Evolutionary conservation across 2,329 filamentous ascomycete genomes (phyloP), one percentile per base, ranked within the genome.

Genomic region (Incumbomyces delicatus): DNA sequence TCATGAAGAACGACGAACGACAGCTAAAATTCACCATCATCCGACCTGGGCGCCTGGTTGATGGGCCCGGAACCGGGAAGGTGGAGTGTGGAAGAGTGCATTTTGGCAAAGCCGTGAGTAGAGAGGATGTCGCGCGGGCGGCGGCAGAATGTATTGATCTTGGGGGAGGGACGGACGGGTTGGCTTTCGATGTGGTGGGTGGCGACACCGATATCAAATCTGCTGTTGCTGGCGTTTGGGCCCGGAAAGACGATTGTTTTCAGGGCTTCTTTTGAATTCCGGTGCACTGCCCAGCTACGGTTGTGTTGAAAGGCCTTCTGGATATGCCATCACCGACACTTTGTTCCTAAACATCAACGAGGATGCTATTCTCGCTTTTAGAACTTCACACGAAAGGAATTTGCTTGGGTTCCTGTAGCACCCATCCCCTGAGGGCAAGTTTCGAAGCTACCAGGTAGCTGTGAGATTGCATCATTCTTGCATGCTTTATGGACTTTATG

Each of bases 131-230:
- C 8, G 44, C 44, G 17, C 8, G 14, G 20, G 37, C 17, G 22
- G 44, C 31, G 6, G 22, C 17, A 30, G 37, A 11, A 12, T 42
- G 33, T 47, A 32, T 40, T 30, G 17, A 39, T 17, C 17, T 32
- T 20, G 37, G 16, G 8, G 29, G 36, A 32, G 31, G 14, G 16
- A 31, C 41, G 6, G 36, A 36, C 12, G 22, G 22, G 5, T 11
- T 41, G 35, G 44, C 34, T 11, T 41, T 42, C 11, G 44, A 47
- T 47, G 16, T 47, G 6, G 44, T 20, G 6, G 44, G 36, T 11
- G 44, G 44, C 14, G 44, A 47, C 13, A 39, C 36, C 7, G 13
- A 10, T 10, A 32, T 47, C n/a, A 35, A 33, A 4, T 6, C 10
- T 13, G 44, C 35, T 10, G 44, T 42, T 11, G 42, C 18, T 41